phyloP scores from a whole-genome alignment of 768 basidiomycete genomes.

The Leccinum boreale region DNA sequence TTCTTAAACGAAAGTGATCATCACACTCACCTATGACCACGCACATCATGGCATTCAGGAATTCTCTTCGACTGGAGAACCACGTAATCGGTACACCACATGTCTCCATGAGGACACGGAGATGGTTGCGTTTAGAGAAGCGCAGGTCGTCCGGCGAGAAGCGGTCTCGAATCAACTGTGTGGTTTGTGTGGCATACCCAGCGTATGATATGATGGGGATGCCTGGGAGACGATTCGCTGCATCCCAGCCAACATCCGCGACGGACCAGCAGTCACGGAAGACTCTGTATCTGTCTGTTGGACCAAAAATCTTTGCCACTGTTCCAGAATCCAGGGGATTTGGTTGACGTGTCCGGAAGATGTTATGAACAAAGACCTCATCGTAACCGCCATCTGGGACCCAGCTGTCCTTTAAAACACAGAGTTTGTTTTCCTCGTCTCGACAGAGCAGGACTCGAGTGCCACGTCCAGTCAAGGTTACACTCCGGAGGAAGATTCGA shows the following conservation, averaged over 20 bases:
- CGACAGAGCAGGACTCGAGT: background rate
- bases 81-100: background rate
- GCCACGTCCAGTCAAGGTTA: background rate
- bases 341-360: background rate
- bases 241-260: too few species aligned
- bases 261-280: background rate
- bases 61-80: background rate
- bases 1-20: background rate
- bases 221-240: background rate
- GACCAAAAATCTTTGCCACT: background rate
- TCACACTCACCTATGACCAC: background rate
- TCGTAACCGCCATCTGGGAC: background rate
- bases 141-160: background rate
- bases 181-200: background rate
- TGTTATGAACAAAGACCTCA: background rate
- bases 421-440: background rate
- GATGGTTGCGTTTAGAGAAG: background rate
- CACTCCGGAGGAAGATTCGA: background rate
- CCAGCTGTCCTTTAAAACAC: background rate
- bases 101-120: background rate
- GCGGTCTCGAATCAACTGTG: background rate
- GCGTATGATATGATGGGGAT: background rate
- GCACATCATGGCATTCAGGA: background rate
- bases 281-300: background rate
- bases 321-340: background rate